Conservation (phyloP, 2,329 filamentous ascomycete species). For the Colletotrichum camelliae region DNA sequence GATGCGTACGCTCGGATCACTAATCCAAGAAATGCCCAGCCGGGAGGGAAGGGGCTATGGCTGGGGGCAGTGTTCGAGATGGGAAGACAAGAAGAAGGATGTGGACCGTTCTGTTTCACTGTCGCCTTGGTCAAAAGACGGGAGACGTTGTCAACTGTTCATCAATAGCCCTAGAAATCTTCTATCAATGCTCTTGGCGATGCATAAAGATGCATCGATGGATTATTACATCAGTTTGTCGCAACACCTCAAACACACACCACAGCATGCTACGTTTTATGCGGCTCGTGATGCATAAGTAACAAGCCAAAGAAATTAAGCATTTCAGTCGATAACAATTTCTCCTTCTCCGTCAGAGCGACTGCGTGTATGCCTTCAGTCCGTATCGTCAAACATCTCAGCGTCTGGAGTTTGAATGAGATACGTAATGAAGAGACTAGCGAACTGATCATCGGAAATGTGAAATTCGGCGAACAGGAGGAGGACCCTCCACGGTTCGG, state of each 20-base stretch:
- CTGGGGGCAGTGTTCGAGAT: background rate
- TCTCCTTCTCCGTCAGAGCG: background rate
- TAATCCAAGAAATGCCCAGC: background rate
- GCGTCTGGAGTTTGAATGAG: background rate
- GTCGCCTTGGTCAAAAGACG: background rate
- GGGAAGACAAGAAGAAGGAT: background rate
- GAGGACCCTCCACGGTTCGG: background rate
- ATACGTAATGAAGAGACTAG: background rate
- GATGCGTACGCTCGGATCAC: background rate
- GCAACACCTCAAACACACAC: background rate
- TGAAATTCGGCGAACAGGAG: background rate
- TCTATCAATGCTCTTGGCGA: background rate
- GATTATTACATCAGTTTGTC: background rate
- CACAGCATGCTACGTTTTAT: no score
- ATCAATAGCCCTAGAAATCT: background rate
- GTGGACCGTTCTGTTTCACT: background rate
- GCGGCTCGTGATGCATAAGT: no score
- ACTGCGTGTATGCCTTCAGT: background rate
- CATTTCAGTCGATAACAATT: background rate
- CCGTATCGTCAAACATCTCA: background rate
- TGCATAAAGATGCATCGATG: background rate
- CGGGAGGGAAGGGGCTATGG: background rate
- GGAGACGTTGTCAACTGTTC: background rate
- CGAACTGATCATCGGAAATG: background rate
- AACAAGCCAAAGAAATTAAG: no score